Evolutionary conservation across 495 filamentous ascomycete species (phyloP), one percentile per base, ranked within the genome.

Genomic region (Stereocaulon alpinum): DNA sequence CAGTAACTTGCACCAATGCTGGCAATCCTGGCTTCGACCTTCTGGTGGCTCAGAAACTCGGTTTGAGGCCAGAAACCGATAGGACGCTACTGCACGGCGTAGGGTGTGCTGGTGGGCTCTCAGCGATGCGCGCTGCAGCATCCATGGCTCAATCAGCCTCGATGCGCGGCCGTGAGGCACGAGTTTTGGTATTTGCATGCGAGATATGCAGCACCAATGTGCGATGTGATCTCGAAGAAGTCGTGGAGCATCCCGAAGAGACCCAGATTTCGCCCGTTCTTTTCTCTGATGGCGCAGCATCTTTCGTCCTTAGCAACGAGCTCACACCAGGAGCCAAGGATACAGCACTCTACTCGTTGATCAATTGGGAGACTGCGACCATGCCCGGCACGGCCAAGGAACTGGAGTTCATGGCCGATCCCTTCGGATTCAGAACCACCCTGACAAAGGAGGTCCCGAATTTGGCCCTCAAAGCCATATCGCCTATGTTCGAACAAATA

Each of bases 11-110:
- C 53, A 86, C 82, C 43, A 77, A 82, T 65, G 76, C 76, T 20
- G 82, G 81, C 27, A 84, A 81, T 66, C 82, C 82, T 2, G 82
- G 82, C 1, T 85, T 80, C 63, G 82, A 85, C 66, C 78, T 82
- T 56, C 79, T 74, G 45, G 82, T 85, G 4, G 76, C 73, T 14
- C 77, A 78, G 50, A 68, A 74, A 37, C 67, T 86, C n/a, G 76
- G 76, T 0, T 66, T 85, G 4, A 63, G 64, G 32, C 59, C 69
- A 2, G 62, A 64, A 4, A 73, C 80, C 6, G 80, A 85, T 57
- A 78, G 81, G 55, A 72, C 78, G n/a, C 70, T 85, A n/a, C 68
- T 85, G 12, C 77, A 82, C 62, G 82, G 82, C 7, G 72, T 84
- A 11, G 82, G 82, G 2, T 85, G 81, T 65, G 72, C 72, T 37